phyloP scores from a whole-genome alignment of 805 yeast species.

The Spencermartinsiella europaea region DNA sequence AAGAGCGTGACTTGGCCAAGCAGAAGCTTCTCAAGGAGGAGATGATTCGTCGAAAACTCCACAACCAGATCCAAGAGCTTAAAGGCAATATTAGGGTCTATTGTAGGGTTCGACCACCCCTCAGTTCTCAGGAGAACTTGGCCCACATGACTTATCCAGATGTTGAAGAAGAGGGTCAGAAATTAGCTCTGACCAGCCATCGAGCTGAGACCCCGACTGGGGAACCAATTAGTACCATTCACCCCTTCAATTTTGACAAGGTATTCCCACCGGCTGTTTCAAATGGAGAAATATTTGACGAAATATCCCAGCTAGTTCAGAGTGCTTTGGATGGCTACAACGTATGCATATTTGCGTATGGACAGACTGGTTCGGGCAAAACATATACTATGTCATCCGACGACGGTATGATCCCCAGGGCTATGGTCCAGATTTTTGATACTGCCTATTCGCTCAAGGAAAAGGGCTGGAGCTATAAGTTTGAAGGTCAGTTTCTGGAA shows the following conservation, averaged over 20 bases:
- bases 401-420: conserved; percentile 79
- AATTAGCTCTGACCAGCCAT: conserved; percentile 13
- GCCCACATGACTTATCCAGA: conserved; percentile 34
- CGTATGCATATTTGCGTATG: conserved; percentile 93
- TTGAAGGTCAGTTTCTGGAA: conserved; percentile 77
- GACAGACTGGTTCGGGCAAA: conserved; percentile 96
- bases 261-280: conserved; percentile 54
- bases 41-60: conserved; percentile 54
- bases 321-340: conserved; percentile 83
- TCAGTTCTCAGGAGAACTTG: conserved; percentile 18
- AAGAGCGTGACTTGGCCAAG: conserved; percentile 31
- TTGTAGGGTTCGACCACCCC: conserved; percentile 73
- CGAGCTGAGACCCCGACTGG: background rate
- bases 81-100: conserved; percentile 91
- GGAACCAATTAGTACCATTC: conserved; percentile 22
- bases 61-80: conserved; percentile 72
- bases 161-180: conserved; percentile 22
- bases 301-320: conserved; percentile 79
- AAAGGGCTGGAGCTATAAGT: conserved; percentile 57
- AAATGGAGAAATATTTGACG: conserved; percentile 70
- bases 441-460: conserved; percentile 44
- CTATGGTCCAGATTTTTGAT: conserved; percentile 64
- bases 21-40: conserved; percentile 46
- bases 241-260: conserved; percentile 66
- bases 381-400: conserved; percentile 79